Base-by-base conservation (phyloP, 331 rosid genomes). In the Pyrus hybrid region DNA sequence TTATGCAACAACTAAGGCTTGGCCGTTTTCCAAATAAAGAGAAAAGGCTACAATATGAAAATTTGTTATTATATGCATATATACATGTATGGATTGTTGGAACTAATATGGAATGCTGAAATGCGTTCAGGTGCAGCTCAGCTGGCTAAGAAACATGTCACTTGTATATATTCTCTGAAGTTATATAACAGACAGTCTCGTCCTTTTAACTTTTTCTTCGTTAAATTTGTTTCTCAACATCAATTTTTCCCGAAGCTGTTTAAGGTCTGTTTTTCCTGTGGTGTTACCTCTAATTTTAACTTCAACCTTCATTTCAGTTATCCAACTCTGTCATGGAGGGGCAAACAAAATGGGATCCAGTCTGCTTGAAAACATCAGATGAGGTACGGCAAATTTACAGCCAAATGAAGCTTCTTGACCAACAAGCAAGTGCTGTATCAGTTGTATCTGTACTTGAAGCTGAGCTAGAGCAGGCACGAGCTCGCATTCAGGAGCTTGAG, bases 271-370 rank as follows among this genome's bases (percentile, higher is more conserved):
- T 35, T 58, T 63, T 22, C 20, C 26, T 73, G 77, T 65, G 67
- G 76, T 20, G 6, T 10, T 60, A 17, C 72, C 54, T 67, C 58
- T 75, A 60, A 73, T 33, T 61, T 73, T 85, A 88, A 88, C 70
- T 81, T 70, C 87, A 86, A 71, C 85, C 86, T 80, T 82, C 90
- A 51, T 83, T 85, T 76, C 87, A 80, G 81, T 80, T 84, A 80
- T 73, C 87, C 73, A 87, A 83, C 82, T 76, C 88, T 60, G 93
- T 81, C 76, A 90, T 87, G 96, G 97, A 93, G 81, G 94, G 97
- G 71, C 93, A 87, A 70, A 93, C 97, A 35, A 93, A 93, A 80
- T 93, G 97, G 97, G 90, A 90, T 56, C 97, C 97, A 47, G 71
- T 84, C 22, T 78, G 89, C 75, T 72, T 77, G 62, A 86, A 88